Conservation (phyloP, 1,284 basidiomycete species). For the Uromyces viciae-fabae region DNA sequence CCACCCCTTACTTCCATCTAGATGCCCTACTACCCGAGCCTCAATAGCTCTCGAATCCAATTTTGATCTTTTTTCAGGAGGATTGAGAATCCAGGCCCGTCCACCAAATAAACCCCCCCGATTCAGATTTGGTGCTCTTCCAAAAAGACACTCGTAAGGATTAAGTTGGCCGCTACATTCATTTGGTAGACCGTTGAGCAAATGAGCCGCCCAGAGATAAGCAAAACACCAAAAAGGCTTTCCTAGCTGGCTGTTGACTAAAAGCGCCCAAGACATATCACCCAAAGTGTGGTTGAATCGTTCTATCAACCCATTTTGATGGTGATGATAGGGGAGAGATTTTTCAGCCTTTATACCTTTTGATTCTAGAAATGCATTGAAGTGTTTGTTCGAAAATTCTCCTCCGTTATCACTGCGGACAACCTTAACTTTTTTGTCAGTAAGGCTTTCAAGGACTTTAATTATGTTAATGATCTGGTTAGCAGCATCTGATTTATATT, state of each 20-base stretch:
- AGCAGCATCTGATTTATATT: background rate
- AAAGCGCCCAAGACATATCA: background rate
- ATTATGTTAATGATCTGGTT: background rate
- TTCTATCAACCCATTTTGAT: background rate
- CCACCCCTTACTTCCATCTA: background rate
- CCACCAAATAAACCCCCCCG: background rate
- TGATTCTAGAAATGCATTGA: background rate
- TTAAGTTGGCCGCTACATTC: background rate
- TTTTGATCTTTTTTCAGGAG: background rate
- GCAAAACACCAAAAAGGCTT: constrained; percentile 11
- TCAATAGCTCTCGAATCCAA: background rate
- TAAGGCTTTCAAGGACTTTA: background rate
- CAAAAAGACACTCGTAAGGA: background rate
- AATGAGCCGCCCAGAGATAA: background rate
- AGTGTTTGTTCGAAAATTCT: background rate
- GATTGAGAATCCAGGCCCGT: background rate
- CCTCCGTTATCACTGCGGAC: background rate
- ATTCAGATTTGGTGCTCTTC: background rate
- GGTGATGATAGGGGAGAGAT: background rate
- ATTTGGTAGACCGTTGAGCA: background rate
- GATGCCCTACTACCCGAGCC: background rate
- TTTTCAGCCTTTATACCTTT: background rate
- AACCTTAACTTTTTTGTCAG: background rate
- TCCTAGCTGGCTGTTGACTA: background rate
- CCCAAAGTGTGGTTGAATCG: background rate